A percentile compares a stretch with the other conserved stretches of the same genome.
phyloP scores from a whole-genome alignment of 371 early-diverging fungal genomes.

The Mucor mucedo region DNA sequence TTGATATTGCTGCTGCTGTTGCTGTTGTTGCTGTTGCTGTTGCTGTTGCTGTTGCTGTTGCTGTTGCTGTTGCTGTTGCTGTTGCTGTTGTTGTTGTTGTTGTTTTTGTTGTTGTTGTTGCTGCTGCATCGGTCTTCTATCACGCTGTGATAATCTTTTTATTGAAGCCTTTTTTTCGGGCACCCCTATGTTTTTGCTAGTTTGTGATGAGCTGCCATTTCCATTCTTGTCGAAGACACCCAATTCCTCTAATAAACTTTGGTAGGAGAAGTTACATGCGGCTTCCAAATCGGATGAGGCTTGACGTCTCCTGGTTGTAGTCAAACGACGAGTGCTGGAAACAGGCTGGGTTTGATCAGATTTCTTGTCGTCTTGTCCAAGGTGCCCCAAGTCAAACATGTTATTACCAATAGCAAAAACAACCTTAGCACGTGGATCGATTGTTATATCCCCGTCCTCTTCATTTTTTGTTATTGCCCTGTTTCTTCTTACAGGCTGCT shows the following conservation, averaged over 20 bases:
- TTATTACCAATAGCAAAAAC: constrained; percentile 60
- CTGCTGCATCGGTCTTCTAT: constrained; percentile 4
- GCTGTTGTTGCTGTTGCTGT: constrained; percentile 8
- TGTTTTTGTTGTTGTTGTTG: constrained; percentile 3
- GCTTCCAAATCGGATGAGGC: constrained; percentile 27
- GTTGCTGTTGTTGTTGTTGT: constrained; percentile 2
- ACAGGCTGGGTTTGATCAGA: too few species aligned
- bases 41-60: constrained; percentile 1
- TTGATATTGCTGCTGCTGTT: constrained; percentile 1
- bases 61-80: constrained; percentile 3
- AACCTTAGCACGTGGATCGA: constrained; percentile 56
- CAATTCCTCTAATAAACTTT: constrained; percentile 34
- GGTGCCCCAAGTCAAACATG: constrained; percentile 55
- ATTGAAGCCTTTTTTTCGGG: background rate
- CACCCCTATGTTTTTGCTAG: background rate
- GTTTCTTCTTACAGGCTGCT: background rate
- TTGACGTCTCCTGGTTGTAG: constrained; percentile 12
- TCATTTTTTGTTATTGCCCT: constrained; percentile 4
- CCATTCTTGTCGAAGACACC: constrained; percentile 25
- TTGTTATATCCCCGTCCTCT: constrained; percentile 32
- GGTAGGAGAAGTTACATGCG: constrained; percentile 26
- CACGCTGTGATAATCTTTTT: constrained; percentile 2
- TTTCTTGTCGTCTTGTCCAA: constrained; percentile 17
- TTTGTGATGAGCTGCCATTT: background rate
- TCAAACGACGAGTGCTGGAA: constrained; percentile 1